Evolutionary conservation across 2,329 filamentous ascomycete genomes (phyloP), one percentile per base, ranked within the genome.

Genomic region (Talaromyces funiculosus): DNA sequence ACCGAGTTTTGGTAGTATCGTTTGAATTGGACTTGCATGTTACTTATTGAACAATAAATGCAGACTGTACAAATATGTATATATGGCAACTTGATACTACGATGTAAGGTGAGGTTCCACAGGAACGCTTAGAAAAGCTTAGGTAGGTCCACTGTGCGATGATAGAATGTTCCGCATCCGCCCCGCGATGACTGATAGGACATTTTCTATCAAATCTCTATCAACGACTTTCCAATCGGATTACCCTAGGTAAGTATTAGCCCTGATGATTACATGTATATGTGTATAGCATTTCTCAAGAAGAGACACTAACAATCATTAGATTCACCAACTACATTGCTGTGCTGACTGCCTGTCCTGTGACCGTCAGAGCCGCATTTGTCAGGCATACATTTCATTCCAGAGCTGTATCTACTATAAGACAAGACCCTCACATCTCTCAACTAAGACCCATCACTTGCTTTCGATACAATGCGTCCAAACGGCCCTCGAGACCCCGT

Each of bases 401-500:
- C 42, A 22, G 20, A 18, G n/a, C n/a, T 51, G 26, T 18, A 51
- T 51, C 47, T 22, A 51, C 26, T 33, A 31, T 18, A 26, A 47
- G 8, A 49, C 8, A 49, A 20, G 10, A 47, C 4, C 5, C 12
- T 22, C 14, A 26, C 6, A 24, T 1, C 20, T 24, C 26, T 12
- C 12, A 16, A 45, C 9, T 2, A 45, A 6, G 4, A n/a, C 35
- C 8, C 38, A 20, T 42, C 38, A 42, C 38, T 12, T 22, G 20
- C 40, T 43, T 43, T 33, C n/a, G 10, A 12, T 14, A 22, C 12
- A 26, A 81, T 81, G 79, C 73, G 74, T 59, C 78, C 82, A 65
- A 72, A 80, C 64, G 72, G 75, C 29, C 78, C 82, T 64, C 87
- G 90, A 63, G 87, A 90, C 51, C 79, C 82, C 56, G 84, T 94